Base-by-base conservation (phyloP, 352 stramenopile genomes). In the Thraustochytrium striatum region DNA sequence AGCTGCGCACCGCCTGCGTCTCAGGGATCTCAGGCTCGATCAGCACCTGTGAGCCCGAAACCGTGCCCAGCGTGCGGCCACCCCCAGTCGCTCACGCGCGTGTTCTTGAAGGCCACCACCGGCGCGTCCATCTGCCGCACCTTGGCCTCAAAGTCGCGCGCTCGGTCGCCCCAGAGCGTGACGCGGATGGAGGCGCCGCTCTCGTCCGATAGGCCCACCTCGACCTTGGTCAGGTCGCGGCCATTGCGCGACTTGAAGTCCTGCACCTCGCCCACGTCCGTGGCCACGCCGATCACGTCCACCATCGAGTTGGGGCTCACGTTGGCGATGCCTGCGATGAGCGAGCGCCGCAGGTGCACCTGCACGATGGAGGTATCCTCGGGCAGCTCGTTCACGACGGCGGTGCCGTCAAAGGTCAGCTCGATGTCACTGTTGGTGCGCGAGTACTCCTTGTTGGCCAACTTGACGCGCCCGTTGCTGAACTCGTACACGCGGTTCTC, bases 381-480 rank as follows among this genome's bases (percentile, higher is more conserved):
- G 8, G 88, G 85, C 0, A 90, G 89, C 2, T 92, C 86, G 36
- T 91, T 87, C 84, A 99, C 98, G 52, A 98, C 91, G 19, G 93
- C 92, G 81, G 97, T 91, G 82, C 90, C 86, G 87, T 98, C 94
- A 85, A 99, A 99, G 2, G 92, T 98, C 69, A 99, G 92, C 85
- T 99, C 96, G 83, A 97, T 98, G 78, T 97, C 88, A 69, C 96
- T 97, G 84, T 98, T 94, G 72, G 98, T 91, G 33, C 86, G 94
- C 53, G 95, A 98, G 81, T 95, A 99, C 82, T 97, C 91, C 85
- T 93, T 95, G 85, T 99, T 98, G 47, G 95, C 94, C 83, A 98
- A 93, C 88, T 98, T 98, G 79, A 98, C 86, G 72, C 93, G 91
- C 25, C 95, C 96, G 50, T 92, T 93, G 1, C 87, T 88, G 81